Evolutionary conservation across 2,329 filamentous ascomycete genomes (phyloP), one percentile per base, ranked within the genome.

Genomic region (Exophiala alcalophila): DNA sequence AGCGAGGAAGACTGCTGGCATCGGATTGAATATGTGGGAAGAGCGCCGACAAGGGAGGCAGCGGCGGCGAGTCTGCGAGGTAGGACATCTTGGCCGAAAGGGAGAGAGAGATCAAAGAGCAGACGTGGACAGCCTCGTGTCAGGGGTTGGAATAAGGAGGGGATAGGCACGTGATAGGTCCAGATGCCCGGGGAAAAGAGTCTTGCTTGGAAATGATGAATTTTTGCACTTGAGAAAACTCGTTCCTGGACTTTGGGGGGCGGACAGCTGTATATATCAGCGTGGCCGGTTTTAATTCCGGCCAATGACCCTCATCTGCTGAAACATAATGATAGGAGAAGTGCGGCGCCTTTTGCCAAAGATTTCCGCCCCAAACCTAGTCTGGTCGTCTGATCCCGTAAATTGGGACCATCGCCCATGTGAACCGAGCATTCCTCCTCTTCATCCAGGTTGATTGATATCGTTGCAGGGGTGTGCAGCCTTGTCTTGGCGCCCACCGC

Each of bases 1-100:
- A 62, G 30, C 58, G 59, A 31, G 68, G 64, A 7, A 71, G 50
- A 32, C 59, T 63, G 6, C 59, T 50, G 29, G 66, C 67, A 53
- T 69, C 63, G 59, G 68, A 59, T 47, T 70, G 59, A 46, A 71
- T 60, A 46, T 70, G 62, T 41, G 68, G 68, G 54, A 71, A 71
- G 28, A 56, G 50, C 44, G 65, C 59, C 49, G 67, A 45, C 24
- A 66, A 66, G 30, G 65, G 62, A 35, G 60, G 57, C 37, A 59
- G 58, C 31, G 58, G 44, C 18, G 48, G 54, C 11, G 45, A 41
- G 33, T 55, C 52, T 21, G 35, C n/a, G 18, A 53, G 39, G 32
- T 46, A 48, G 8, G 47, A 21, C 47, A 50, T 53, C n/a, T 10
- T 44, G 18, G 16, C 4, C 11, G 16, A 16, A n/a, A n/a, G n/a